Conservation (phyloP, 1,284 basidiomycete species). For the Moesziomyces sp. region DNA sequence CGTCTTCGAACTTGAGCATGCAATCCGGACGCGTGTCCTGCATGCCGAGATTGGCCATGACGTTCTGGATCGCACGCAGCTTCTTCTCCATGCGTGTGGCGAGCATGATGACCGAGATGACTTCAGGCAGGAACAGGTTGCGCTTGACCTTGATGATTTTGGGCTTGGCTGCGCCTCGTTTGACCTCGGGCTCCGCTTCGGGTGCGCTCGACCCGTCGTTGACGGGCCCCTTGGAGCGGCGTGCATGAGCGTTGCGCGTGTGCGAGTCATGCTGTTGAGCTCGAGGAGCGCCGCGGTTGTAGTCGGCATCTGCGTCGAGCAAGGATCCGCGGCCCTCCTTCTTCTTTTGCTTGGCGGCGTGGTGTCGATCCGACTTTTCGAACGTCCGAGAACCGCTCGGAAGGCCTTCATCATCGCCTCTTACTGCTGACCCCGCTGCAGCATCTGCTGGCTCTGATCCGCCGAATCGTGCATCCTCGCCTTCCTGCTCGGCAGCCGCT, state of each 20-base stretch:
- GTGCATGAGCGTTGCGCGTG: background rate
- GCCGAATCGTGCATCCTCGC: slow-evolving; percentile 8
- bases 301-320: slow-evolving; percentile 5
- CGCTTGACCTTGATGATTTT: slow-evolving; percentile 22
- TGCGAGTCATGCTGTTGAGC: background rate
- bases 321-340: slow-evolving; percentile 45
- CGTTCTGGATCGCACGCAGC: slow-evolving; percentile 51
- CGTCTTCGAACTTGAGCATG: slow-evolving; percentile 61
- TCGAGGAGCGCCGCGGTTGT: slow-evolving; percentile 5
- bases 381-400: background rate
- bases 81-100: slow-evolving; percentile 50
- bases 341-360: slow-evolving; percentile 44
- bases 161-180: slow-evolving; percentile 11
- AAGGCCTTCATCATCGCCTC: slow-evolving; percentile 14
- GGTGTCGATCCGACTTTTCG: slow-evolving; percentile 37
- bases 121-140: slow-evolving; percentile 51
- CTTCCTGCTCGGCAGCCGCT: background rate
- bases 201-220: background rate
- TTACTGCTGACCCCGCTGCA: background rate
- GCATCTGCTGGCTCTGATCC: slow-evolving; percentile 3
- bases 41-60: slow-evolving; percentile 58
- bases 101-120: slow-evolving; percentile 57
- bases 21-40: slow-evolving; percentile 59
- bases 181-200: slow-evolving; percentile 1
- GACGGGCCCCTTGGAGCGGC: background rate